These are phyloP conservation scores for Piloderma croceum DNA, from an alignment of 768 basidiomycete species.

Conservation along the genomic window DNA sequence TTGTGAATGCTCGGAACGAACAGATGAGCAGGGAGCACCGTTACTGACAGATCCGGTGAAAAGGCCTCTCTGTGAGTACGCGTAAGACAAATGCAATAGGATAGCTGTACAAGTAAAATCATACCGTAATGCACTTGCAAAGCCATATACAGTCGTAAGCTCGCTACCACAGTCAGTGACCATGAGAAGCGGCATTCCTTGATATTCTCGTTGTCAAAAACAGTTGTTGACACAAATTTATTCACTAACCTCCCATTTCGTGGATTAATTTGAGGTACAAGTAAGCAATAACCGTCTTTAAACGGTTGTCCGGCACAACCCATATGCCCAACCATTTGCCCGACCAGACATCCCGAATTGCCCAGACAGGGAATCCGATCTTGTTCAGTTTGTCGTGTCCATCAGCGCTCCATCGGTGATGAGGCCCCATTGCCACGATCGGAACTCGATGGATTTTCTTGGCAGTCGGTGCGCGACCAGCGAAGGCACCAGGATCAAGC, in stretches of 20 bases:
- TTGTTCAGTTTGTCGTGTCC: constrained; percentile 36
- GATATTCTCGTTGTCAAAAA: too few relatives aligned
- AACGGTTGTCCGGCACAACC: constrained; percentile 34
- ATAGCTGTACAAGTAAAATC: background rate
- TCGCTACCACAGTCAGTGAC: constrained; percentile 30
- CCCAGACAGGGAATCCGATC: constrained; percentile 37
- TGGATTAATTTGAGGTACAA: constrained; percentile 27
- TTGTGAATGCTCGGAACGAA: constrained; percentile 25
- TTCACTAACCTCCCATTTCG: constrained; percentile 22
- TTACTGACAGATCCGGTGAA: constrained; percentile 9
- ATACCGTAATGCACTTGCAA: constrained; percentile 24
- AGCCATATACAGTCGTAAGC: constrained; percentile 20
- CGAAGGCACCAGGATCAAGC: constrained; percentile 25
- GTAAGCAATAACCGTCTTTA: constrained; percentile 25
- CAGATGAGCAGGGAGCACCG: constrained; percentile 21
- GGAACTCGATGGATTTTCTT: constrained; percentile 22
- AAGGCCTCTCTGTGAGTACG: constrained; percentile 16
- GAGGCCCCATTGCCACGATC: constrained; percentile 27
- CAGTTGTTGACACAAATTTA: too few relatives aligned
- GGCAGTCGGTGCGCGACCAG: constrained; percentile 19
- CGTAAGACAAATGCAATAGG: background rate
- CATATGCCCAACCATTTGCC: constrained; percentile 28
- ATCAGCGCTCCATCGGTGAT: constrained; percentile 32
- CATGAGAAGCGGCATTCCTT: constrained; percentile 30
- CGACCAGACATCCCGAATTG: constrained; percentile 28